Percentiles rank a stretch among this genome's conserved stretches.
Evolutionary conservation across 768 basidiomycete species (phyloP).

Genomic region (Trametes cingulata): DNA sequence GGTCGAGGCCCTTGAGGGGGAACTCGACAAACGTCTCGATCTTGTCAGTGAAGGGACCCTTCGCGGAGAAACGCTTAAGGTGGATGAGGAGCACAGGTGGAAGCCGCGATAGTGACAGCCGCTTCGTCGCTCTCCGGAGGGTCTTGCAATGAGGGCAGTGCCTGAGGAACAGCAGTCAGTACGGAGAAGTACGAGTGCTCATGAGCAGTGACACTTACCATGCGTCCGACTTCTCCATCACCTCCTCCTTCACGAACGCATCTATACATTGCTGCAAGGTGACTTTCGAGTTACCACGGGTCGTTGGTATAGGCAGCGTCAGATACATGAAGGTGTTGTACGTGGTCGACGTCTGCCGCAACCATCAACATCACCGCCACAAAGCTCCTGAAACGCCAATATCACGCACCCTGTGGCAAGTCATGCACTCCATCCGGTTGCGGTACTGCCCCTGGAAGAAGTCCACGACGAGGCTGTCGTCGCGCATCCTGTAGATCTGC

Average conservation of each 20-base stretch:
- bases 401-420: constrained; percentile 77
- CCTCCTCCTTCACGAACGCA: constrained; percentile 86
- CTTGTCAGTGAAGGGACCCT: constrained; percentile 93
- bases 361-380: constrained; percentile 11
- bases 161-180: constrained; percentile 47
- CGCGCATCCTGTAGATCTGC: constrained; percentile 83
- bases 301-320: constrained; percentile 81
- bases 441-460: constrained; percentile 98
- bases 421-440: constrained; percentile 85
- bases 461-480: constrained; percentile 94
- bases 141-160: constrained; percentile 94
- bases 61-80: constrained; percentile 88
- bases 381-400: neutral
- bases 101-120: constrained; percentile 85
- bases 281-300: constrained; percentile 56
- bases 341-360: constrained; percentile 86
- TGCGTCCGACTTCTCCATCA: constrained; percentile 90
- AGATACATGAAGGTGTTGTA: constrained; percentile 97
- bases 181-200: neutral
- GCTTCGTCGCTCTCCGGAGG: constrained; percentile 83
- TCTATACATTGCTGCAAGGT: constrained; percentile 82
- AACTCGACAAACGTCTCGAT: constrained; percentile 95
- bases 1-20: constrained; percentile 60
- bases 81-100: constrained; percentile 93
- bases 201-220: constrained; percentile 58